Conservation (phyloP, 1,284 basidiomycete species). For the Cryptococcus sp. region DNA sequence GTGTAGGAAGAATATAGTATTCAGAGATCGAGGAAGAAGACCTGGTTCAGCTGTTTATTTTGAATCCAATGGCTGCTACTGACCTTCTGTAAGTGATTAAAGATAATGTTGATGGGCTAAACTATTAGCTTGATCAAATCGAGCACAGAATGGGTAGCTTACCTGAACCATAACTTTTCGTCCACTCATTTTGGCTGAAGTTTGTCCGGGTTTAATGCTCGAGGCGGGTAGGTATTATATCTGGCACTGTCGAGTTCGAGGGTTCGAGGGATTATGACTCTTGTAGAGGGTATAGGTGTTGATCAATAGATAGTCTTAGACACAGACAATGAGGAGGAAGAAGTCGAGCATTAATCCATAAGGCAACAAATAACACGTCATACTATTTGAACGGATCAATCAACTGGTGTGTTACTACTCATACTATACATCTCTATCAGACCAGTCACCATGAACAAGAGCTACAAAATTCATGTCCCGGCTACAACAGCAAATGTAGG, state of each 20-base stretch:
- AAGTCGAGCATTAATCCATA: not conserved
- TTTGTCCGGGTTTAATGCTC: not conserved
- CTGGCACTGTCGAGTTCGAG: no score
- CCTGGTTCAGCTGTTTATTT: not conserved
- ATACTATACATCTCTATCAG: not conserved
- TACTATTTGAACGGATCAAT: no score
- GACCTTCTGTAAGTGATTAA: conserved; percentile 84
- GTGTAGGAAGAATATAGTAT: not conserved
- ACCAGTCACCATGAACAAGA: conserved; percentile 14
- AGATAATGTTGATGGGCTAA: conserved; percentile 85
- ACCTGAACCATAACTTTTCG: conserved; percentile 98
- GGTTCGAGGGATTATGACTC: no score
- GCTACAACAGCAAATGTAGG: conserved; percentile 98
- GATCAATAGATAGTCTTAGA: not conserved
- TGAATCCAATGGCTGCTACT: conserved; percentile 13
- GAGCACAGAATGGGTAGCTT: conserved; percentile 41
- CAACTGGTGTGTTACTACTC: no score
- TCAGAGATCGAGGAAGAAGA: not conserved
- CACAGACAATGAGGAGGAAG: not conserved
- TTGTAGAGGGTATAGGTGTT: not conserved
- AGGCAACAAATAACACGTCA: not conserved
- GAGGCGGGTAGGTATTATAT: no score
- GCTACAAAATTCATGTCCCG: conserved; percentile 72
- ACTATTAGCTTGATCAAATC: not conserved
- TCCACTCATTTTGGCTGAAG: conserved; percentile 66